Evolutionary conservation across 2,329 filamentous ascomycete genomes (phyloP), one percentile per base, ranked within the genome.

Genomic region (Aspergillus transmontanensis): DNA sequence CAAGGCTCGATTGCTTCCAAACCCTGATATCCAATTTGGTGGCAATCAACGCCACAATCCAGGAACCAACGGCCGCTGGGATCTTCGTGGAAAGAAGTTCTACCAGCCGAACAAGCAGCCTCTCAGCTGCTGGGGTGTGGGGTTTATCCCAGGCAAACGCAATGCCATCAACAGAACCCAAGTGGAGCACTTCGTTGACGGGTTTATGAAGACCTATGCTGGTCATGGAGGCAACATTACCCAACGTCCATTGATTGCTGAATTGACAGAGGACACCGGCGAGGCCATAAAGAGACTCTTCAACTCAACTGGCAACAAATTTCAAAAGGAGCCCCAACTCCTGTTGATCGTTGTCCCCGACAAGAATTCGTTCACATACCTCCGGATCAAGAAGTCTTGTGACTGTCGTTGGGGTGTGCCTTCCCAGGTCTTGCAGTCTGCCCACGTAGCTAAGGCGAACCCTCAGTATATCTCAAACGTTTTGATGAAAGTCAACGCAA

Each of bases 401-500:
- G 95, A 99, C 69, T 94, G 92, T 72, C 89, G 92, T 39, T 94
- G 88, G 67, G 93, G 90, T n/a, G 85, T 94, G 16, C 84, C 93
- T 0, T 92, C 93, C 0, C 95, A 98, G 75, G 90, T 94, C 66
- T 74, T 98, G n/a, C 89, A 93, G 68, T 81, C 83, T 2, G 80
- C 80, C 0, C 90, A 96, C 63, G 91, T 94, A 0, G 71, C 80
- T 43, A 90, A 90, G 74, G 87, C 86, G 19, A 87, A 90, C 26
- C 85, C 85, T 0, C 95, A 99, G 72, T 98, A 98, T 78, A 90
- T 92, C 72, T 95, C 92, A 1, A 99, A 99, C 66, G 93, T 99
- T 0, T 86, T 89, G 67, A 95, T 99, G 92, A 99, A 99, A 81
- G 88, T 99, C 68, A 98, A 99, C 71, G 91, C 92, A 4, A 99